Conservation (phyloP, 164 flowering plant species). For the Stephania japonica region DNA sequence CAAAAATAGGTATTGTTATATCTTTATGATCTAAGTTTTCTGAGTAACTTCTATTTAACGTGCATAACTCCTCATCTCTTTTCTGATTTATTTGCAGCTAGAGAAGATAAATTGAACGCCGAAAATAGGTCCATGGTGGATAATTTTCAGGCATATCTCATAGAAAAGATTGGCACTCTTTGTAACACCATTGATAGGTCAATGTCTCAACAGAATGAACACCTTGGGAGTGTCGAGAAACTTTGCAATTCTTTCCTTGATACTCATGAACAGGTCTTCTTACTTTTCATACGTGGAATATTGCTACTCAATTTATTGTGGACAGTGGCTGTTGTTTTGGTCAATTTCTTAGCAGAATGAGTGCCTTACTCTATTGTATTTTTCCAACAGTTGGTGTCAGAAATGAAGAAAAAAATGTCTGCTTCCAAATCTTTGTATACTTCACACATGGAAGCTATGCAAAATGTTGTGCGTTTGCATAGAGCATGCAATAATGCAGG, state of each 20-base stretch:
- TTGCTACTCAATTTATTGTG: too few relatives aligned
- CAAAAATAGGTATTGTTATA: slow-evolving; percentile 58
- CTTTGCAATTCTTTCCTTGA: slow-evolving; percentile 53
- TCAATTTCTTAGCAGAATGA: too few relatives aligned
- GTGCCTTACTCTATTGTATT: not conserved
- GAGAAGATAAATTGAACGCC: slow-evolving; percentile 75
- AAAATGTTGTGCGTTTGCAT: slow-evolving; percentile 87
- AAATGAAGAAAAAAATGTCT: slow-evolving; percentile 57
- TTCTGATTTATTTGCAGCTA: slow-evolving; percentile 32
- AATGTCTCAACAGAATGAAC: slow-evolving; percentile 60
- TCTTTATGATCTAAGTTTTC: not conserved
- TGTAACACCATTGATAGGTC: slow-evolving; percentile 50
- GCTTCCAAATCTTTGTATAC: slow-evolving; percentile 52
- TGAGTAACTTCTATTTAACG: not conserved
- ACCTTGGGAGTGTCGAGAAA: slow-evolving; percentile 59
- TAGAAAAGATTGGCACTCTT: slow-evolving; percentile 57
- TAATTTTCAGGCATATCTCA: slow-evolving; percentile 53
- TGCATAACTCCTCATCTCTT: not conserved
- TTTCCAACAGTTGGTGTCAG: slow-evolving; percentile 42
- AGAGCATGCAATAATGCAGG: slow-evolving; percentile 63
- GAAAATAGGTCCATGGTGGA: slow-evolving; percentile 66
- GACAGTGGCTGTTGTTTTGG: not conserved
- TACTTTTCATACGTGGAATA: not conserved
- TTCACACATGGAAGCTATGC: slow-evolving; percentile 80
- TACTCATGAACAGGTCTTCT: slow-evolving; percentile 56